Base-by-base conservation (phyloP, 345 rosid species). In the Melaleuca quinquenervia region DNA sequence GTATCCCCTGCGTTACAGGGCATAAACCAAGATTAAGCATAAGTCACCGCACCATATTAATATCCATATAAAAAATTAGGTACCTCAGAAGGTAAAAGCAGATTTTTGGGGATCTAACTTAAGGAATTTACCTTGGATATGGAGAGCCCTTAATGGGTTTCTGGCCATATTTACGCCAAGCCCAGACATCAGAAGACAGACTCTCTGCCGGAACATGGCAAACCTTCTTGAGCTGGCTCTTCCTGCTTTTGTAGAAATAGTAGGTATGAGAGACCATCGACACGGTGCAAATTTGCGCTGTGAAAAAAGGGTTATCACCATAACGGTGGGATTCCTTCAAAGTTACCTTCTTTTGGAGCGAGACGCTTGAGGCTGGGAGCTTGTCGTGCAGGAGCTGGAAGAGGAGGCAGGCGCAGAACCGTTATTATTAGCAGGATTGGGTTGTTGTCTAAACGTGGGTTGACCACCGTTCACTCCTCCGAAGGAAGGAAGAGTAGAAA, bases 61-160 rank as follows among this genome's bases (percentile, higher is more conserved):
- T 20, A 64, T 64, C 76, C 76, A 64, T 32, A 32, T 27, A 8
- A 64, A 64, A 8, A 10, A 32, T 52, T 52, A 32, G 20, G 76
- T 32, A 64, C 24, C 22, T 64, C 76, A 16, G 76, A 64, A 64
- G 45, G 41, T 16, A 64, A 64, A 54, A 32, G 45, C 45, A 32
- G 45, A 64, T 32, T 32, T 64, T 8, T 11, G 45, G 52, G 22
- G 76, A 16, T 32, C 76, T 16, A 51, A 32, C 14, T 82, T 50
- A 15, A 44, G 44, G 52, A 18, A 82, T 27, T 82, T 83, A 94
- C 99, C 98, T 97, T 55, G 99, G 98, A 91, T 94, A 95, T 48
- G 99, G 99, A 41, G 99, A 98, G 80, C 99, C 99, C 90, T 97
- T 97, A 91, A 97, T 97, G 90, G 99, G 99, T 90, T 97, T 97